A percentile compares a stretch with the other conserved stretches of the same genome.
These are phyloP conservation scores for Penicillium lagena DNA, from an alignment of 495 filamentous ascomycete genomes.

Conservation along the genomic window DNA sequence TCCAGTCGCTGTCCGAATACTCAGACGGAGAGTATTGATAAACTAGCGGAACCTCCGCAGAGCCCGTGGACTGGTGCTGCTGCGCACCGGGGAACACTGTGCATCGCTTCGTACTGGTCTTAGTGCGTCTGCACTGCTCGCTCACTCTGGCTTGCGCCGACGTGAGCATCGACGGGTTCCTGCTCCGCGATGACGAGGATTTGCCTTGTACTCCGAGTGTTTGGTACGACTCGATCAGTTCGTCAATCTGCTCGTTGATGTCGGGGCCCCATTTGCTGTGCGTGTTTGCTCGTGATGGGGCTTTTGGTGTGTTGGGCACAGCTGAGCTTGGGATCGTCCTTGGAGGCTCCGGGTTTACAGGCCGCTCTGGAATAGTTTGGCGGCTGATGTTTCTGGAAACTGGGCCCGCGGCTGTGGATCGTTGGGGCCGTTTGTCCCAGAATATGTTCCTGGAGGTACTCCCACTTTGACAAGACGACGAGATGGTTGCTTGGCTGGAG, in stretches of 20 bases:
- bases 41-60: background rate
- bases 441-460: no score
- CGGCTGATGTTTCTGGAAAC: background rate
- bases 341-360: background rate
- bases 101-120: no score
- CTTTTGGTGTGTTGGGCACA: background rate
- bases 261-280: background rate
- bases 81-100: no score
- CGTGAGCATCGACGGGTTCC: no score
- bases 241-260: background rate
- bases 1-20: constrained; percentile 6
- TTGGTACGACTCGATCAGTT: background rate
- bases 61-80: background rate
- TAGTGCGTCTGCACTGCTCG: no score
- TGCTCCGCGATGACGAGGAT: background rate
- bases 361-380: background rate
- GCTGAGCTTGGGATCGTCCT: background rate
- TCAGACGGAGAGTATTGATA: background rate
- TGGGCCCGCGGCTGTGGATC: background rate
- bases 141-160: no score
- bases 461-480: no score
- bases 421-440: background rate
- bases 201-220: background rate
- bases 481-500: no score
- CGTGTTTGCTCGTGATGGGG: background rate